Evolutionary conservation across 345 rosid genomes (phyloP), one percentile per base, ranked within the genome.

Genomic region (Salix viminalis): DNA sequence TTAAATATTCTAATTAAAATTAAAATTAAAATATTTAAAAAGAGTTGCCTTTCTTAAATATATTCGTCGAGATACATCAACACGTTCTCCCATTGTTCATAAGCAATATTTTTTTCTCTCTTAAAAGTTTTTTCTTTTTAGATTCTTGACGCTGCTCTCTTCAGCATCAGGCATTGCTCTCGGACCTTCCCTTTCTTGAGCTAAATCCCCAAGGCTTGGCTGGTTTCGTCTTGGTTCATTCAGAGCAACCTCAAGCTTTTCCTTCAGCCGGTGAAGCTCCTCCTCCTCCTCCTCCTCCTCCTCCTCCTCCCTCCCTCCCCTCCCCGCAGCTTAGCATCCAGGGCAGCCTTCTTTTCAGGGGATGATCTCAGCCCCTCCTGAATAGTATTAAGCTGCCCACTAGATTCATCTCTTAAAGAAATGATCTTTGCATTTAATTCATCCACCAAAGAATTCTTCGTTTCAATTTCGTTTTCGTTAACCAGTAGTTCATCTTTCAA

Each of bases 111-210:
- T 5, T 36, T 24, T 5, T 5, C 37, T 5, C 37, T 5, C 37
- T 5, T 5, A 36, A 5, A 1, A 36, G 37, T 5, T 36, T 36
- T 1, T 36, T 1, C 7, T 36, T 36, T 83, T 87, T 81, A 92
- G 82, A 76, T 83, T 84, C 79, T 73, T 74, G 62, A 84, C 83
- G 65, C 62, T 83, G 71, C 70, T 70, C 77, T 83, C 26, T 81
- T 92, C 97, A 34, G 37, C 58, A 42, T 88, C 90, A 77, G 92
- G 80, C 84, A 72, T 76, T 80, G 84, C 83, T 79, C 70, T 88
- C 68, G 88, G 74, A 72, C 84, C 89, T 76, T 89, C 89, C 75
- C 79, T 92, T 84, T 93, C 93, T 75, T 82, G 79, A 66, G 84
- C 83, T 77, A 96, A 79, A 69, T 78, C 80, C 65, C 81, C 79